A percentile compares a stretch with the other conserved stretches of the same genome.
phyloP scores from a whole-genome alignment of 192 early-diverging fungal genomes.

The Coemansia sp. region DNA sequence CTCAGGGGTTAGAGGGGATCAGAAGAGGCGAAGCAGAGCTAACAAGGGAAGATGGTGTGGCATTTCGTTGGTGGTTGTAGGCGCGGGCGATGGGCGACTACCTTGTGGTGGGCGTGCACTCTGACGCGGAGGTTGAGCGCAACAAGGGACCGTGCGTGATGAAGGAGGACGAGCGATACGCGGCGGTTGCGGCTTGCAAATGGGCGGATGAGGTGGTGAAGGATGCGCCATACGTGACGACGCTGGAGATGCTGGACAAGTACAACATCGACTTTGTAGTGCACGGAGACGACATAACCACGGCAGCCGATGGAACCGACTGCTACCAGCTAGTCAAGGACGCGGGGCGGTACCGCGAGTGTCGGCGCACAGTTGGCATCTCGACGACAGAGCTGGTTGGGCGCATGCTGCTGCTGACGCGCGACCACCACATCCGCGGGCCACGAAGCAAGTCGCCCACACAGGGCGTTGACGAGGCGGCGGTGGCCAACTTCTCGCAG shows the following conservation, averaged over 20 bases:
- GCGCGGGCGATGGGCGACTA: conserved; percentile 94
- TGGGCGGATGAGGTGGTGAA: conserved; percentile 92
- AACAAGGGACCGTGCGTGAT: conserved; percentile 98
- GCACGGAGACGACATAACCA: conserved; percentile 98
- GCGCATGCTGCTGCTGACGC: conserved; percentile 90
- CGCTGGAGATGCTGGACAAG: conserved; percentile 78
- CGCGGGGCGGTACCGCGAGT: conserved; percentile 92
- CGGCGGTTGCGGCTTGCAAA: conserved; percentile 94
- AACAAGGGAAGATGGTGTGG: background rate
- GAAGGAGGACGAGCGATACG: conserved; percentile 95
- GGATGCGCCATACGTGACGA: conserved; percentile 91
- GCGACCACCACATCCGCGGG: conserved; percentile 80
- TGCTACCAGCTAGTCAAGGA: conserved; percentile 96
- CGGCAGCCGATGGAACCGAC: conserved; percentile 92
- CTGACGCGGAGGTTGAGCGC: conserved; percentile 85
- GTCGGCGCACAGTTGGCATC: conserved; percentile 92
- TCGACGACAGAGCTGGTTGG: conserved; percentile 97
- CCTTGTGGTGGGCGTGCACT: conserved; percentile 95
- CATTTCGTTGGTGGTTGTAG: conserved; percentile 36
- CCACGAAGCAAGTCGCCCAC: conserved; percentile 57
- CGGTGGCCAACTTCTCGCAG: conserved; percentile 47
- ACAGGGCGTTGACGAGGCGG: conserved; percentile 57
- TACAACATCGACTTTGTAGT: conserved; percentile 94
- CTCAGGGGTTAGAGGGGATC: background rate
- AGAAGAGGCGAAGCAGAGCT: too few relatives aligned